Base-by-base conservation (phyloP, 768 basidiomycete genomes). In the Russula brevipes region DNA sequence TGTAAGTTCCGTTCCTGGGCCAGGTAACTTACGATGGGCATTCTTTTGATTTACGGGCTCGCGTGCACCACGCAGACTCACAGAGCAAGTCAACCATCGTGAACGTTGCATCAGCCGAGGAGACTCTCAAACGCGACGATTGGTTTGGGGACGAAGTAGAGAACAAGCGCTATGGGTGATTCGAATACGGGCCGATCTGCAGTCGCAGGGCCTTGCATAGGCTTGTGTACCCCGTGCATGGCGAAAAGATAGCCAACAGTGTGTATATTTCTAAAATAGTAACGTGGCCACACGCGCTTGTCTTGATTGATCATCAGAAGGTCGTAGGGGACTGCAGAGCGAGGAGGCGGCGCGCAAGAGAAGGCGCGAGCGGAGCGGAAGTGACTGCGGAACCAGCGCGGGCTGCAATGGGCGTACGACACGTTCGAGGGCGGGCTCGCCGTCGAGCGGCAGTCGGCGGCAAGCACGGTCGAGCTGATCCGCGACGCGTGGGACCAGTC, bases 11-110 rank as follows among this genome's bases (percentile, higher is more conserved):
- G 46, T 50, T 51, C 16, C 44, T 30, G 14, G 57, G 30, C 24
- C 49, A 2, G 12, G 33, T 24, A 24, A 4, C 16, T 7, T 31
- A 54, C 36, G 14, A 42, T 36, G 17, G 45, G 31, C 31, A 14
- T 53, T 31, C 66, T 57, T 45, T 64, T 54, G 35, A 4, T 50
- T 53, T 41, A 39, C 33, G 35, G 49, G 14, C 31, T 51, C 45
- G 50, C 39, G 41, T 24, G n/a, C 16, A 45, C 17, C 7, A 44
- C 19, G 4, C 70, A 93, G 91, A 94, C 74, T 83, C 91, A 3
- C 90, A 93, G 73, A 89, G 85, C 77, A 94, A 92, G 75, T 91
- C 90, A 1, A 81, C 82, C 16, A 85, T 92, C 61, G 74, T 93
- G 45, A 91, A 91, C 69, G 82, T 81, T n/a, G 87, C 88, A 9